Percentiles rank a stretch among this genome's conserved stretches.
Conservation (phyloP, 106 monocot genomes). For the Allium fistulosum region DNA sequence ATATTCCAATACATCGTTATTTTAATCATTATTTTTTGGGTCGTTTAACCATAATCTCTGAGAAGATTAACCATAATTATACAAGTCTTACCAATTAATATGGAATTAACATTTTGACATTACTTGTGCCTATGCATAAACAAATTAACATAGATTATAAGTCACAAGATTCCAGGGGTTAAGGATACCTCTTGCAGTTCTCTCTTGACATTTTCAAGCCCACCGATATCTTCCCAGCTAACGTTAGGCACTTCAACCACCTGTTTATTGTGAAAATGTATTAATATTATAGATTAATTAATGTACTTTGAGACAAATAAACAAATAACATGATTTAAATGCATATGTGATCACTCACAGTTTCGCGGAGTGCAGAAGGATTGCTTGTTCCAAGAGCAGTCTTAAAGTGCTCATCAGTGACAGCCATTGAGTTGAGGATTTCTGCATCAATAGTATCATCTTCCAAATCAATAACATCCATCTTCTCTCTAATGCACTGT, state of each 20-base stretch:
- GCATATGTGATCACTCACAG: conserved; percentile 17
- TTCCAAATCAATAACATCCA: conserved; percentile 88
- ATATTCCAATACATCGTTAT: too few species aligned
- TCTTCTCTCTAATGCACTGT: conserved; percentile 90
- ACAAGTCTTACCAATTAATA: too few species aligned
- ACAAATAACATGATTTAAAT: too few species aligned
- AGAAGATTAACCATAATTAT: too few species aligned
- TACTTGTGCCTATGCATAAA: too few species aligned
- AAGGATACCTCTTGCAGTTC: conserved; percentile 77
- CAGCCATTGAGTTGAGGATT: conserved; percentile 88
- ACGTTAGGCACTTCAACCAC: conserved; percentile 98
- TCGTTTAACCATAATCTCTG: too few species aligned
- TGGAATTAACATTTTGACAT: too few species aligned
- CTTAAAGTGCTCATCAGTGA: conserved; percentile 85
- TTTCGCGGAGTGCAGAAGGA: conserved; percentile 77
- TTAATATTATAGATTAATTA: too few species aligned
- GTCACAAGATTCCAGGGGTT: neutral
- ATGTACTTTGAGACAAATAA: too few species aligned
- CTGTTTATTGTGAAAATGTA: conserved; percentile 14
- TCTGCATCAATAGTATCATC: conserved; percentile 93
- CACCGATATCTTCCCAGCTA: conserved; percentile 91
- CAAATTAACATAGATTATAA: too few species aligned
- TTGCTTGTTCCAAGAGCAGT: conserved; percentile 98
- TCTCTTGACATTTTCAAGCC: conserved; percentile 88
- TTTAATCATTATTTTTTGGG: too few species aligned